A percentile compares a stretch with the other conserved stretches of the same genome.
Conservation (phyloP, 2,329 filamentous ascomycete genomes). For the Pseudogymnoascus sp. region DNA sequence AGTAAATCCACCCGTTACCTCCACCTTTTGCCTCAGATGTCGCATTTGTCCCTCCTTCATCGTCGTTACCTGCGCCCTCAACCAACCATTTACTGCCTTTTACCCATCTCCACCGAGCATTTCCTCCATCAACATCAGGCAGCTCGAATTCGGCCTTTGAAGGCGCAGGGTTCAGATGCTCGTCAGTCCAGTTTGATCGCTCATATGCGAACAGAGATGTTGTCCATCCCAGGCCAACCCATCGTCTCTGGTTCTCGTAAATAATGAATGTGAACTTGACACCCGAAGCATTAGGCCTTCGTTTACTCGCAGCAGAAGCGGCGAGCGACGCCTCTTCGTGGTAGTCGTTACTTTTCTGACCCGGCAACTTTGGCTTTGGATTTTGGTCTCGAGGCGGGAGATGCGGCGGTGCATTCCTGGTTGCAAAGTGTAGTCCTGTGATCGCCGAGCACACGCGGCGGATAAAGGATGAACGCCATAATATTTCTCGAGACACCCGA, state of each 20-base stretch:
- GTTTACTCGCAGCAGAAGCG: slow-evolving; percentile 30
- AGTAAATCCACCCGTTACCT: slow-evolving; percentile 79
- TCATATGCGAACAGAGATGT: slow-evolving; percentile 86
- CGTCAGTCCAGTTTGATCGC: slow-evolving; percentile 86
- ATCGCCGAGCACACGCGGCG: slow-evolving; percentile 62
- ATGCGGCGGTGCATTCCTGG: slow-evolving; percentile 32
- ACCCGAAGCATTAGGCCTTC: slow-evolving; percentile 55
- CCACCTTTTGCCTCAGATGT: slow-evolving; percentile 32
- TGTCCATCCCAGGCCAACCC: slow-evolving; percentile 94
- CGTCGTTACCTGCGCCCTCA: slow-evolving; percentile 60
- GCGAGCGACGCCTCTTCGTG: slow-evolving; percentile 24
- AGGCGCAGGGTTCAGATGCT: slow-evolving; percentile 77
- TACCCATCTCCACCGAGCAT: slow-evolving; percentile 71
- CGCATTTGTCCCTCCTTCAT: slow-evolving; percentile 35
- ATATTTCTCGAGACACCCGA: slow-evolving; percentile 73
- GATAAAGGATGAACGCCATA: slow-evolving; percentile 80
- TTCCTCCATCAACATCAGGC: slow-evolving; percentile 57
- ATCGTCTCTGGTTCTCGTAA: slow-evolving; percentile 92
- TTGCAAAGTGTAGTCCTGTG: slow-evolving; percentile 71
- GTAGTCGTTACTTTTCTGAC: slow-evolving; percentile 13
- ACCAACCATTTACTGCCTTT: slow-evolving; percentile 79
- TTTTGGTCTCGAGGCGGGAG: slow-evolving; percentile 24
- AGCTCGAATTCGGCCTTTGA: slow-evolving; percentile 65
- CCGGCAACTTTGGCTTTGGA: neutral
- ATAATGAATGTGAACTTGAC: slow-evolving; percentile 95